These are phyloP conservation scores for Phaeosphaeriaceae sp. DNA, from an alignment of 2,329 filamentous ascomycete genomes.

Conservation along the genomic window DNA sequence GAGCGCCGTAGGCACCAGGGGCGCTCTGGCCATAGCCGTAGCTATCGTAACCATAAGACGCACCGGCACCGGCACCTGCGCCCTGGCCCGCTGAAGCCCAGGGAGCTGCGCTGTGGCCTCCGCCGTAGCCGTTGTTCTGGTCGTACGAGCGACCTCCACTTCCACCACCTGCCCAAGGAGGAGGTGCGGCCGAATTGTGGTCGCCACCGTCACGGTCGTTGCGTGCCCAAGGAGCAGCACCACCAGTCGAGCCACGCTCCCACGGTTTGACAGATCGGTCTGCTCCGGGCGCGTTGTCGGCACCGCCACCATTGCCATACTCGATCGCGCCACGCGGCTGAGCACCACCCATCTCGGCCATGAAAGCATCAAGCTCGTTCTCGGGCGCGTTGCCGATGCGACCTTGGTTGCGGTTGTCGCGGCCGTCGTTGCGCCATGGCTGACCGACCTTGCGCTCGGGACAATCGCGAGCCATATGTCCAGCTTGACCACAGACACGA, in stretches of 20 bases:
- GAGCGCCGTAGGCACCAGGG: slow-evolving; percentile 53
- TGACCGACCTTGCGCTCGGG: slow-evolving; percentile 89
- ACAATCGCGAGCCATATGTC: slow-evolving; percentile 98
- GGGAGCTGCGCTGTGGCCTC: slow-evolving; percentile 40
- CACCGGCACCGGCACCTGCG: slow-evolving; percentile 38
- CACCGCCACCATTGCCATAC: slow-evolving; percentile 48
- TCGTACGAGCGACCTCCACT: slow-evolving; percentile 42
- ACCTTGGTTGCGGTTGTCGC: slow-evolving; percentile 59
- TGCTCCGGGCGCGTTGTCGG: slow-evolving; percentile 57
- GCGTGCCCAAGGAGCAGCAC: slow-evolving; percentile 77
- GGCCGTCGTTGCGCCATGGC: slow-evolving; percentile 85
- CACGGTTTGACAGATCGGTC: slow-evolving; percentile 77
- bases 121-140: slow-evolving; percentile 31
- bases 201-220: slow-evolving; percentile 53
- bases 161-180: slow-evolving; percentile 50
- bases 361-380: slow-evolving; percentile 96
- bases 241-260: slow-evolving; percentile 85
- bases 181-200: slow-evolving; percentile 47
- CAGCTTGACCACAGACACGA: slow-evolving; percentile 95
- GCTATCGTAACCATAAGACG: slow-evolving; percentile 53
- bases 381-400: slow-evolving; percentile 78
- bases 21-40: slow-evolving; percentile 42
- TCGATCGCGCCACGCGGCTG: slow-evolving; percentile 78
- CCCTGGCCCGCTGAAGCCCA: slow-evolving; percentile 50
- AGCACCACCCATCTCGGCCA: slow-evolving; percentile 92